Conservation (phyloP, 2,329 filamentous ascomycete species). For the Aureobasidium namibiae region DNA sequence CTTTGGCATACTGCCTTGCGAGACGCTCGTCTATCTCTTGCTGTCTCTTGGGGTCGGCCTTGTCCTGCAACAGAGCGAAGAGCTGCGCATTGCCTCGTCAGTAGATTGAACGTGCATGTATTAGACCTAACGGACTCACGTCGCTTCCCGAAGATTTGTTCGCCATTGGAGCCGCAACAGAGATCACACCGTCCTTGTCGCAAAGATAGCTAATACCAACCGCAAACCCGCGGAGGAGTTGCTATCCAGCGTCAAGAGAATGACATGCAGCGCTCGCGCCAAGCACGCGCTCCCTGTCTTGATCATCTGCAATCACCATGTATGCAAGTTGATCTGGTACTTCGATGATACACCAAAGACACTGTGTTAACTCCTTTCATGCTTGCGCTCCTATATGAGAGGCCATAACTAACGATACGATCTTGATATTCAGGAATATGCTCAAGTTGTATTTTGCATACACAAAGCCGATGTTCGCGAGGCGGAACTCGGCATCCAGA, state of each 20-base stretch:
- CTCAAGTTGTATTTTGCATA: neutral
- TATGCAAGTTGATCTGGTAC: neutral
- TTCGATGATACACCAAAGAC: neutral
- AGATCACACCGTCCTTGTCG: constrained; percentile 4
- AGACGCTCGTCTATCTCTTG: constrained; percentile 52
- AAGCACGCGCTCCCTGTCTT: neutral
- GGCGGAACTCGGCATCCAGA: neutral
- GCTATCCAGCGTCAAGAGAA: neutral
- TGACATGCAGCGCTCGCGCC: neutral
- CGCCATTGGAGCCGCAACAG: constrained; percentile 11
- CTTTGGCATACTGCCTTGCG: constrained; percentile 50
- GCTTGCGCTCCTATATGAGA: no score
- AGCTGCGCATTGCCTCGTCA: constrained; percentile 33
- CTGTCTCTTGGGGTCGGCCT: constrained; percentile 51
- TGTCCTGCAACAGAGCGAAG: constrained; percentile 52
- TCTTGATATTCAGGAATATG: neutral
- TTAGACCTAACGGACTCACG: neutral
- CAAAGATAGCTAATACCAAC: neutral
- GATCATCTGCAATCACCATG: neutral
- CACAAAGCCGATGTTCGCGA: neutral
- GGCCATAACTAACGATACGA: no score
- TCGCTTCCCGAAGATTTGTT: constrained; percentile 3
- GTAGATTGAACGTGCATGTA: neutral
- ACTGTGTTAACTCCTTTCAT: no score
- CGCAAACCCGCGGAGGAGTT: neutral